phyloP scores from a whole-genome alignment of 2,329 filamentous ascomycete species.

The Venturia nashicola region DNA sequence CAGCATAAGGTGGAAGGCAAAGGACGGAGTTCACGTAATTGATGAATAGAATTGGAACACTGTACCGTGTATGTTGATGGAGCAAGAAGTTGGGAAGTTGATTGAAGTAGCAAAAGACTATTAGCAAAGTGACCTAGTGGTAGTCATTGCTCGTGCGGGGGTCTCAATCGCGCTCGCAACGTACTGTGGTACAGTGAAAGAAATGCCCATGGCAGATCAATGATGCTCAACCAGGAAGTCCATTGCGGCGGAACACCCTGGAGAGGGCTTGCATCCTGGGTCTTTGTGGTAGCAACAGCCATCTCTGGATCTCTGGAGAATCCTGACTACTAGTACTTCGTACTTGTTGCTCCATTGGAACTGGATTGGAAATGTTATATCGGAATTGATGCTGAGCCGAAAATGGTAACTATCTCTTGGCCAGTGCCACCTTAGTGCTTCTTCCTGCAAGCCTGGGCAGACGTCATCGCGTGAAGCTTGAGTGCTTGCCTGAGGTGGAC shows the following conservation, averaged over 20 bases:
- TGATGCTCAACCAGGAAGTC: neutral
- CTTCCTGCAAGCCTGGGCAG: too few relatives aligned
- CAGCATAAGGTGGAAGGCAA: neutral
- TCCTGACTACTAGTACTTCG: neutral
- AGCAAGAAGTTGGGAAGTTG: neutral
- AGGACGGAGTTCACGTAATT: neutral
- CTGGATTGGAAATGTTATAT: neutral
- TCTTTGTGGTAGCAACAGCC: neutral
- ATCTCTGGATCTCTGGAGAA: neutral
- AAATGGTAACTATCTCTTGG: neutral
- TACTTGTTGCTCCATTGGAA: neutral
- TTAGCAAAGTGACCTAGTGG: neutral
- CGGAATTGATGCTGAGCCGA: neutral
- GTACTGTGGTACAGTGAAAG: neutral
- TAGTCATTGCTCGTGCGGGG: neutral
- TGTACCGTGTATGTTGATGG: neutral
- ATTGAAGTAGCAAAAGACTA: neutral
- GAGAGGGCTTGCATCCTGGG: too few relatives aligned
- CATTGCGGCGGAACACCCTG: neutral
- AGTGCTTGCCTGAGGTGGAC: too few relatives aligned
- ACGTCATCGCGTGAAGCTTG: neutral
- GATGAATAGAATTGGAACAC: neutral
- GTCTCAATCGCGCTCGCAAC: neutral
- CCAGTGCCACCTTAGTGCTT: too few relatives aligned
- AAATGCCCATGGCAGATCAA: neutral